A percentile compares a stretch with the other conserved stretches of the same genome.
These are phyloP conservation scores for Coniochaeta ligniaria DNA, from an alignment of 2,329 filamentous ascomycete species.

Conservation along the genomic window DNA sequence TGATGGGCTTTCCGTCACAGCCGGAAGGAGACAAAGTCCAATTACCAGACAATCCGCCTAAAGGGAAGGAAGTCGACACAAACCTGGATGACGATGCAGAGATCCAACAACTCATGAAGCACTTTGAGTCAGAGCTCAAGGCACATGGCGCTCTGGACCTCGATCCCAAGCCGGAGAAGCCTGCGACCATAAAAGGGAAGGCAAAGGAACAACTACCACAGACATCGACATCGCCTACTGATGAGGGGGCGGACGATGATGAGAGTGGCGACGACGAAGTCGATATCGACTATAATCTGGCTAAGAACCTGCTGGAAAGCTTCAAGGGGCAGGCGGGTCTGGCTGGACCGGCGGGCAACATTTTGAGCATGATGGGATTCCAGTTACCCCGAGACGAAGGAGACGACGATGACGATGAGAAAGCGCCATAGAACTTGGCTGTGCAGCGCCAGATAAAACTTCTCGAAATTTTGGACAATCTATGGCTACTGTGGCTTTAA, in stretches of 20 bases:
- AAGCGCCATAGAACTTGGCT: background rate
- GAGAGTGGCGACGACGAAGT: constrained; percentile 40
- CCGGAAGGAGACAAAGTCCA: constrained; percentile 4
- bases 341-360: constrained; percentile 78
- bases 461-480: too few relatives aligned
- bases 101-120: constrained; percentile 56
- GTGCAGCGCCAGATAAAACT: background rate
- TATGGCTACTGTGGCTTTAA: too few relatives aligned
- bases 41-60: constrained; percentile 1
- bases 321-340: constrained; percentile 86
- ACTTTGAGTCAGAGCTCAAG: constrained; percentile 68
- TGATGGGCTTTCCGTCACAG: constrained; percentile 62
- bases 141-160: constrained; percentile 58
- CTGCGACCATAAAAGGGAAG: constrained; percentile 18
- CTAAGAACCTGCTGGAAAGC: constrained; percentile 84
- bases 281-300: constrained; percentile 78
- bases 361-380: constrained; percentile 81
- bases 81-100: constrained; percentile 46
- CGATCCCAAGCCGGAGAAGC: constrained; percentile 26
- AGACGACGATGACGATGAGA: constrained; percentile 29
- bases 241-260: constrained; percentile 9
- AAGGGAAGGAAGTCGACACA: background rate
- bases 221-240: constrained; percentile 4
- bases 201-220: background rate
- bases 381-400: constrained; percentile 73